Percentiles rank a stretch among this genome's conserved stretches.
Conservation (phyloP, 225 moss, liverwort and hornwort species). For the Polytrichum formosum region DNA sequence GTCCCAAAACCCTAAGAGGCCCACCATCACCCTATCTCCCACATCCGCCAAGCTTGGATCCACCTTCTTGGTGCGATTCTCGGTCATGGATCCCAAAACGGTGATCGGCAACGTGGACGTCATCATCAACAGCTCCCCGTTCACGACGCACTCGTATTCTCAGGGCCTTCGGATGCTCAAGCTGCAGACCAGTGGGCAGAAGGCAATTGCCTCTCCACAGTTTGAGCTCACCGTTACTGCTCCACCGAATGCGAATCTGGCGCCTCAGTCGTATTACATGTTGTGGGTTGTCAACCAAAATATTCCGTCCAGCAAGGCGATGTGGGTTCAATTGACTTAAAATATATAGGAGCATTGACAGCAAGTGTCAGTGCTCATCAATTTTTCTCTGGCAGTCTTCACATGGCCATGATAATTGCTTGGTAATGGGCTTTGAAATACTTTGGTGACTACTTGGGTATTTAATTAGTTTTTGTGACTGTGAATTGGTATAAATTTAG, state of each 20-base stretch:
- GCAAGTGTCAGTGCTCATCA: no score
- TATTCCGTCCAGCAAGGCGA: conserved; percentile 18
- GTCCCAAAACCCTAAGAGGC: conserved; percentile 23
- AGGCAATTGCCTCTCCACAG: background rate
- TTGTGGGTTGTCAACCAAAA: conserved; percentile 23
- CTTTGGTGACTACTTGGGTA: no score
- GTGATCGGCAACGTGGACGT: conserved; percentile 11
- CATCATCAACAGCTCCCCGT: conserved; percentile 27
- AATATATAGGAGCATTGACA: no score
- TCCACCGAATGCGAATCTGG: conserved; percentile 27
- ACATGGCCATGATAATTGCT: no score
- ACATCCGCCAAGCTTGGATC: conserved; percentile 10
- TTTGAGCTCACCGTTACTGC: conserved; percentile 22
- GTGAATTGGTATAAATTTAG: no score
- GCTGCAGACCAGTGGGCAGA: conserved; percentile 19
- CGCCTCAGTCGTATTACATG: conserved; percentile 29
- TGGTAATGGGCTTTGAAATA: no score
- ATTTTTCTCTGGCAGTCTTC: no score
- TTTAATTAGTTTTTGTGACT: no score
- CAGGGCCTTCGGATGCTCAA: conserved; percentile 29
- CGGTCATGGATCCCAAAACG: conserved; percentile 16
- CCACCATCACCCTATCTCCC: conserved; percentile 15
- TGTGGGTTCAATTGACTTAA: conserved; percentile 18
- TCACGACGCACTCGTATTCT: conserved; percentile 32
- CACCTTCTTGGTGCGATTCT: conserved; percentile 17